These are phyloP conservation scores for Thielaviopsis cerberus DNA, from an alignment of 2,329 filamentous ascomycete species.

Conservation along the genomic window DNA sequence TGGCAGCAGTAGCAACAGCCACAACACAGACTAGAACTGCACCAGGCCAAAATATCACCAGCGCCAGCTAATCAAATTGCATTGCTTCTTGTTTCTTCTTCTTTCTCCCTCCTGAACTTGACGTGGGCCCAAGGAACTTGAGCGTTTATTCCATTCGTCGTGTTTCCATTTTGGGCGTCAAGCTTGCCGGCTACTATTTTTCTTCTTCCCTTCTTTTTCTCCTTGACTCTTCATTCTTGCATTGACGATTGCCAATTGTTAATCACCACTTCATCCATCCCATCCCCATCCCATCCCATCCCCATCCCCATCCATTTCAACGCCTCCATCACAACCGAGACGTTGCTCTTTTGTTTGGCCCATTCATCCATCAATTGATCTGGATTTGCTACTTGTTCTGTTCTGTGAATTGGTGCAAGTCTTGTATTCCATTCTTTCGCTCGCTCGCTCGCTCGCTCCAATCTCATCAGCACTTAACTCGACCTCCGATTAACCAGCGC, in stretches of 20 bases:
- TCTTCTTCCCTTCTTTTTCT: neutral
- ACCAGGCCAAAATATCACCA: slow-evolving; percentile 1
- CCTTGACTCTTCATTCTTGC: neutral
- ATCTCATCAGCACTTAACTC: too few species aligned
- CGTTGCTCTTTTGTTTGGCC: neutral
- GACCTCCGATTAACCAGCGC: neutral
- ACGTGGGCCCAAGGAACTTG: neutral
- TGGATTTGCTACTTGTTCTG: neutral
- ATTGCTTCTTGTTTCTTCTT: neutral
- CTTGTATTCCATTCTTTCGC: neutral
- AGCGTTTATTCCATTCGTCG: slow-evolving; percentile 7
- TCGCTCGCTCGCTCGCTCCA: too few species aligned
- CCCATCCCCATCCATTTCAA: too few species aligned
- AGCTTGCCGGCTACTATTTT: slow-evolving; percentile 2
- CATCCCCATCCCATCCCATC: too few species aligned
- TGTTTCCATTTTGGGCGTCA: slow-evolving; percentile 6
- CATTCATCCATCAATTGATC: neutral
- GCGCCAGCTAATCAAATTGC: neutral
- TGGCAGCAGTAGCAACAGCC: too few species aligned
- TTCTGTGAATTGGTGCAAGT: neutral
- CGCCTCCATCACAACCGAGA: too few species aligned
- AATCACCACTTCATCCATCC: neutral
- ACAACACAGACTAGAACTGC: neutral
- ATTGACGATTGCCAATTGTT: neutral
- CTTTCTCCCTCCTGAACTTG: slow-evolving; percentile 6